Evolutionary conservation across 352 stramenopile species (phyloP).

Genomic region (Phytopythium boreale): DNA sequence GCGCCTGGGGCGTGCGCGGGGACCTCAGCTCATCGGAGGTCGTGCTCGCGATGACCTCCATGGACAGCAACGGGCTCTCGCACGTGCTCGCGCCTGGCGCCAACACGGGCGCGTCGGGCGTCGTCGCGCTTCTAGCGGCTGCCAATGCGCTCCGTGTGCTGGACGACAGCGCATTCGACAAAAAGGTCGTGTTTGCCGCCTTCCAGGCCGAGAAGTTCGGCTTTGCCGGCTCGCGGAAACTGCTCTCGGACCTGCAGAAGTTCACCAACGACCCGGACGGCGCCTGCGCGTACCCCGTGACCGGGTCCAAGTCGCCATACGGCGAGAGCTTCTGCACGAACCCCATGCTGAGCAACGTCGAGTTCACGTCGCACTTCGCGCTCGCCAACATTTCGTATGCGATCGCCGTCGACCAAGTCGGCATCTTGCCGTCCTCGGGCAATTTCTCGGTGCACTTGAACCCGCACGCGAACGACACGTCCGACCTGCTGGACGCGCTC

Average conservation of each 20-base stretch:
- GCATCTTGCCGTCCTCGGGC: conserved; percentile 37
- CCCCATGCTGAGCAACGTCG: conserved; percentile 60
- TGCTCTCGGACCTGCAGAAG: conserved; percentile 60
- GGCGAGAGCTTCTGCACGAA: conserved; percentile 61
- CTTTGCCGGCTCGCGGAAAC: conserved; percentile 79
- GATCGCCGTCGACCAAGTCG: conserved; percentile 81
- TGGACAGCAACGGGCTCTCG: conserved; percentile 71
- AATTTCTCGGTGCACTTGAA: conserved; percentile 78
- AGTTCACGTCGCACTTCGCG: conserved; percentile 51
- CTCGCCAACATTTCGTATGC: conserved; percentile 59
- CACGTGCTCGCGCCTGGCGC: conserved; percentile 69
- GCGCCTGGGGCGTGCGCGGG: conserved; percentile 60
- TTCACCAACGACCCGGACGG: conserved; percentile 42
- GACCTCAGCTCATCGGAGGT: conserved; percentile 46
- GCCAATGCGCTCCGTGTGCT: conserved; percentile 65
- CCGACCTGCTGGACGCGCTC: conserved; percentile 47
- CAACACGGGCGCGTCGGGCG: conserved; percentile 67
- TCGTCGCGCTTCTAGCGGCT: conserved; percentile 74
- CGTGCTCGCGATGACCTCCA: conserved; percentile 71
- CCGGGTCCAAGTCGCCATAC: conserved; percentile 47
- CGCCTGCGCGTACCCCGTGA: conserved; percentile 50
- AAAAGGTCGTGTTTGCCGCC: conserved; percentile 76
- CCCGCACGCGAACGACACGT: conserved; percentile 40
- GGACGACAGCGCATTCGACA: conserved; percentile 56
- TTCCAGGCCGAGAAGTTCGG: conserved; percentile 83